phyloP scores from a whole-genome alignment of 106 monocot genomes.

The Cymbidium sinense region DNA sequence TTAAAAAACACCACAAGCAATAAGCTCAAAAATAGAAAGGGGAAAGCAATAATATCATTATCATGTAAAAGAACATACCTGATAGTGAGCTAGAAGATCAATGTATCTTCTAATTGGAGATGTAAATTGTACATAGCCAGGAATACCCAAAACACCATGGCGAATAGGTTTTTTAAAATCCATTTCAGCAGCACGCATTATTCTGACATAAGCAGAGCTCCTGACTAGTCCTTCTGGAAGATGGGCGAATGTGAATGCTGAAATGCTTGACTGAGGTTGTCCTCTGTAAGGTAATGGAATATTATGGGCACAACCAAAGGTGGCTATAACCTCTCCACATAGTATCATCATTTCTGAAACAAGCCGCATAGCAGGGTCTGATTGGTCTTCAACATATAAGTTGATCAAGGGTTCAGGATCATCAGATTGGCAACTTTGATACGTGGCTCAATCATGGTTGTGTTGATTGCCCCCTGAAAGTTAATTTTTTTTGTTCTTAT shows the following conservation, averaged over 20 bases:
- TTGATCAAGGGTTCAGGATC: conserved; percentile 77
- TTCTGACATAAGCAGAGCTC: conserved; percentile 76
- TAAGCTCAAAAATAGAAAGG: background rate
- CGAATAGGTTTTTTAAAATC: conserved; percentile 65
- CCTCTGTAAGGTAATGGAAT: conserved; percentile 94
- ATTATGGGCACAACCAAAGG: conserved; percentile 81
- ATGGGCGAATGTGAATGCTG: conserved; percentile 66
- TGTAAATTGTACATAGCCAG: conserved; percentile 96
- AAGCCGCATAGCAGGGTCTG: conserved; percentile 72
- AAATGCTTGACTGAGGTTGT: conserved; percentile 79
- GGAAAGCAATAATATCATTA: background rate
- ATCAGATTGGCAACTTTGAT: conserved; percentile 73
- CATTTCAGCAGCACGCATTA: conserved; percentile 88
- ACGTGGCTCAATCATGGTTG: conserved; percentile 67
- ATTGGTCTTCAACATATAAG: conserved; percentile 78
- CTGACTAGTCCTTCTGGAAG: conserved; percentile 92
- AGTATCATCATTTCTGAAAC: conserved; percentile 98
- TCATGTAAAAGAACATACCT: conserved; percentile 36
- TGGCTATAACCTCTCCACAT: conserved; percentile 86
- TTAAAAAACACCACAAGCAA: background rate
- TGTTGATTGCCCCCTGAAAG: conserved; percentile 81
- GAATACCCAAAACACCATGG: conserved; percentile 78
- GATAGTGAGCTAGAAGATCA: conserved; percentile 93
- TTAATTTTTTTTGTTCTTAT: background rate
- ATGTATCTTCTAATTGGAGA: conserved; percentile 89